A percentile compares a stretch with the other conserved stretches of the same genome.
Evolutionary conservation across 208 protist genomes (phyloP).

Genomic region (Leishmania turanica): DNA sequence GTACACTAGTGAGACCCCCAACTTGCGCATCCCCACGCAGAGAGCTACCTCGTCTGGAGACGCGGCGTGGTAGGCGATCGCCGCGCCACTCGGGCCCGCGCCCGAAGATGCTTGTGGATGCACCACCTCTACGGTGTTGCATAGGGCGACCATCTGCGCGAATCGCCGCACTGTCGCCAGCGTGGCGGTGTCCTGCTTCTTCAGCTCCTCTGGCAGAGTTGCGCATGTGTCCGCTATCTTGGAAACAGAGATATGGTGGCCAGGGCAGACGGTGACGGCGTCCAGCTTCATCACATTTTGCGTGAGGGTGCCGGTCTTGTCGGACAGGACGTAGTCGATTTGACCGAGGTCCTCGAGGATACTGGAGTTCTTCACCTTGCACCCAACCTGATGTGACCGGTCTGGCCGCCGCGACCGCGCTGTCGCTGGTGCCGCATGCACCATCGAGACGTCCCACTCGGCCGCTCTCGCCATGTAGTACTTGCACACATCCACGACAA

Average conservation of each 20-base stretch:
- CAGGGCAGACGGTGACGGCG: slow-evolving; percentile 46
- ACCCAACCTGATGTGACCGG: slow-evolving; percentile 19
- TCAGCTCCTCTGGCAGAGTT: slow-evolving; percentile 3
- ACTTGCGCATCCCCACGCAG: slow-evolving; percentile 63
- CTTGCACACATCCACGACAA: slow-evolving; percentile 95
- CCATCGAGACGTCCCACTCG: slow-evolving; percentile 92
- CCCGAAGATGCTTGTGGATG: not conserved
- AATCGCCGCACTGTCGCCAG: slow-evolving; percentile 45
- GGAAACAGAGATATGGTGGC: slow-evolving; percentile 26
- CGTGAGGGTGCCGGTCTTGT: slow-evolving; percentile 97
- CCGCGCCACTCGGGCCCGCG: not conserved
- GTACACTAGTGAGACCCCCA: slow-evolving; percentile 55
- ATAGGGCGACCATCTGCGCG: slow-evolving; percentile 76
- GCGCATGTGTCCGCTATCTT: slow-evolving; percentile 3
- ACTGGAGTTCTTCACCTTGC: slow-evolving; percentile 86
- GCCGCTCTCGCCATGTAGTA: slow-evolving; percentile 93
- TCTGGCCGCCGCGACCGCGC: not conserved
- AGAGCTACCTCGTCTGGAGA: slow-evolving; percentile 97
- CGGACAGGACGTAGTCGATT: slow-evolving; percentile 94
- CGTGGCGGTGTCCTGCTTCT: slow-evolving; percentile 4
- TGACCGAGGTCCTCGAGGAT: slow-evolving; percentile 95
- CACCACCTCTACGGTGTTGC: slow-evolving; percentile 87
- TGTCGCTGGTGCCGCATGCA: slow-evolving; percentile 34
- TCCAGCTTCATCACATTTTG: slow-evolving; percentile 94
- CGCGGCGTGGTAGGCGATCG: slow-evolving; percentile 71